Evolutionary conservation across 2,329 filamentous ascomycete genomes (phyloP), one percentile per base, ranked within the genome.

Genomic region (Nigrospora sphaerica): DNA sequence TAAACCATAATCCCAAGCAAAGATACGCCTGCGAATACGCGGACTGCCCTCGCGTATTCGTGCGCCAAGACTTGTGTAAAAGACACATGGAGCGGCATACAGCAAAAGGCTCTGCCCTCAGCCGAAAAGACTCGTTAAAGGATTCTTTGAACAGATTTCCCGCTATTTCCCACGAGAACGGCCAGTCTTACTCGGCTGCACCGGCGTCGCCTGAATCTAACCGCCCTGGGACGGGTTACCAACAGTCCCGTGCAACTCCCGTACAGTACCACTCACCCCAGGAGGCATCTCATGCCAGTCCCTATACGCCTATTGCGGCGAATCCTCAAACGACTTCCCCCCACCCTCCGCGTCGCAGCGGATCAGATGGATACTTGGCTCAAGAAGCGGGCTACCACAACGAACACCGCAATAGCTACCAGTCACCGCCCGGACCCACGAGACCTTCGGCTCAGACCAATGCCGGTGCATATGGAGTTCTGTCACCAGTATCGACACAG

Each of bases 1-100:
- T 97, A 55, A 98, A 98, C 63, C 93, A 97, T 68, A 86, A 88
- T 47, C 92, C 92, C 16, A 96, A 96, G 68, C 88, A 95, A 62
- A 95, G 95, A 46, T 97, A 95, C 63, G 81, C 82, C 60, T 97
- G 93, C 72, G 88, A 95, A 61, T 95, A 91, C 58, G 88, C 88
- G 17, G 89, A 91, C 60, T 98, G 93, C 66, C 81, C 84, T 50
- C 85, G 92, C 44, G 85, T 87, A 32, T 98, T 97, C 69, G 92
- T 97, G 48, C 83, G 93, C 52, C 88, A 95, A 54, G 93, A 98
- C 65, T 75, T 98, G 48, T 90, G 93, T 62, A 86, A 93, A 60
- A 83, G 88, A 37, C 88, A 93, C 66, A 80, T 83, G 61, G 87
- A 92, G 62, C 80, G 88, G 38, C 88, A 92, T 65, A 87, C 83